Percentiles rank a stretch among this genome's conserved stretches.
These are phyloP conservation scores for Lipomyces yarrowii DNA, from an alignment of 1,139 yeast genomes.

Conservation along the genomic window DNA sequence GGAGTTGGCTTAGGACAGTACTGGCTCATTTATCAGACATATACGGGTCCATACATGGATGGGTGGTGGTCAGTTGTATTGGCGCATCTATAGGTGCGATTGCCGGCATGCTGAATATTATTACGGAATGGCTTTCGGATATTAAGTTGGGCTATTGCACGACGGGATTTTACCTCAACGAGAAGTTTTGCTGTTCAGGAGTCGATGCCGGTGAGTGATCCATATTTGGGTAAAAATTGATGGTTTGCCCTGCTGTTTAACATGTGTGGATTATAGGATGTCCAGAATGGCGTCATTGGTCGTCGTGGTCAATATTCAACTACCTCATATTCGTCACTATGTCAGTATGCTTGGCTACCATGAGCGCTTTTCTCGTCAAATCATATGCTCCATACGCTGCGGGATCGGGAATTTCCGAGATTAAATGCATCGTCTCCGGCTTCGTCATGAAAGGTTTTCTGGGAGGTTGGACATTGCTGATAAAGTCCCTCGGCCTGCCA, in stretches of 20 bases:
- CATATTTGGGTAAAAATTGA: neutral
- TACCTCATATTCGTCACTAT: constrained; percentile 59
- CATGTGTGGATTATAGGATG: constrained; percentile 34
- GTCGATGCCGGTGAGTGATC: constrained; percentile 43
- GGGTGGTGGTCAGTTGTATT: constrained; percentile 73
- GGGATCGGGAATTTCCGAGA: constrained; percentile 96
- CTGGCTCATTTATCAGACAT: constrained; percentile 37
- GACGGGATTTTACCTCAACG: constrained; percentile 67
- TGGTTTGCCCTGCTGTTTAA: neutral
- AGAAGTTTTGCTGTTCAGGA: constrained; percentile 82
- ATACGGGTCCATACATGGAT: constrained; percentile 60
- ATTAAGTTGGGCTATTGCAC: constrained; percentile 78
- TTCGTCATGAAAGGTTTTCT: constrained; percentile 79
- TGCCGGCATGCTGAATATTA: constrained; percentile 77
- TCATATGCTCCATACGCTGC: constrained; percentile 87
- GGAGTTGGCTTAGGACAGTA: constrained; percentile 24
- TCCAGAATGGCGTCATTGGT: constrained; percentile 45
- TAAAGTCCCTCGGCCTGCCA: constrained; percentile 82
- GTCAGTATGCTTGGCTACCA: constrained; percentile 62
- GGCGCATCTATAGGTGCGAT: constrained; percentile 78
- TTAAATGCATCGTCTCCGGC: constrained; percentile 93
- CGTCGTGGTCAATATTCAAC: constrained; percentile 36
- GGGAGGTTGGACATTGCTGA: constrained; percentile 67
- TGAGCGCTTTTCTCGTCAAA: constrained; percentile 70
- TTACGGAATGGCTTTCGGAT: constrained; percentile 86